Percentiles rank a stretch among this genome's conserved stretches.
These are phyloP conservation scores for Anthracocystis walkeri DNA, from an alignment of 1,284 basidiomycete species.

Conservation along the genomic window DNA sequence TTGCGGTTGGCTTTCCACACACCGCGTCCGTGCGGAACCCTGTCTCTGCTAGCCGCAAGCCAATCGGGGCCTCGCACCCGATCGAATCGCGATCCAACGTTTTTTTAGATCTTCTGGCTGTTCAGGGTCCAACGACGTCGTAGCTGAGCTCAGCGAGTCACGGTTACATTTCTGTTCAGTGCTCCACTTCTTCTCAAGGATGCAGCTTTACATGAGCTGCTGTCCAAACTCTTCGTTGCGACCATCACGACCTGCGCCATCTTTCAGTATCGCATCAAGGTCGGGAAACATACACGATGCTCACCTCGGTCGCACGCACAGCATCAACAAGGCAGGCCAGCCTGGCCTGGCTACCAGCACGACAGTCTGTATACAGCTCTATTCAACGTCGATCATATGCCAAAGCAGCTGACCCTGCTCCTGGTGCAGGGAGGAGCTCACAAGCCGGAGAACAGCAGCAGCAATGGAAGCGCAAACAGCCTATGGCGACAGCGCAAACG, in stretches of 20 bases:
- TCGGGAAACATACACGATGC: constrained; percentile 26
- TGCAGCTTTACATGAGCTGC: background rate
- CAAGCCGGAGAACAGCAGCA: constrained; percentile 30
- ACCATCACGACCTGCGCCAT: background rate
- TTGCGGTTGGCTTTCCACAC: constrained; percentile 1
- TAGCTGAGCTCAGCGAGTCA: constrained; percentile 36
- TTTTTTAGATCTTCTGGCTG: background rate
- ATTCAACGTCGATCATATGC: constrained; percentile 29
- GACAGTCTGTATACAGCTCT: background rate
- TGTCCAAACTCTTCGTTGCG: background rate
- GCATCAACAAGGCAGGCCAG: constrained; percentile 16
- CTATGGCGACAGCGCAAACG: constrained; percentile 54
- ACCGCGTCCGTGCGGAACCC: constrained; percentile 42
- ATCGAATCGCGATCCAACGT: constrained; percentile 8
- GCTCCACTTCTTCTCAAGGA: constrained; percentile 29
- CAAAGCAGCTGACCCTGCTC: constrained; percentile 20
- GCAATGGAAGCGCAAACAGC: constrained; percentile 51
- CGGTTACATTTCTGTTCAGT: background rate
- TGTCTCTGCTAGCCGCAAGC: constrained; percentile 8
- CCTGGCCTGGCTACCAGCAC: constrained; percentile 2
- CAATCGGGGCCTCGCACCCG: constrained; percentile 3
- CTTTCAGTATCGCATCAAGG: background rate
- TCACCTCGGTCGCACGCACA: constrained; percentile 24
- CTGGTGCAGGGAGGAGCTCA: constrained; percentile 2
- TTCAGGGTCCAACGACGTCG: constrained; percentile 30